Evolutionary conservation across 108 stramenopile genomes (phyloP).

Genomic region (Cyclotella cryptica): DNA sequence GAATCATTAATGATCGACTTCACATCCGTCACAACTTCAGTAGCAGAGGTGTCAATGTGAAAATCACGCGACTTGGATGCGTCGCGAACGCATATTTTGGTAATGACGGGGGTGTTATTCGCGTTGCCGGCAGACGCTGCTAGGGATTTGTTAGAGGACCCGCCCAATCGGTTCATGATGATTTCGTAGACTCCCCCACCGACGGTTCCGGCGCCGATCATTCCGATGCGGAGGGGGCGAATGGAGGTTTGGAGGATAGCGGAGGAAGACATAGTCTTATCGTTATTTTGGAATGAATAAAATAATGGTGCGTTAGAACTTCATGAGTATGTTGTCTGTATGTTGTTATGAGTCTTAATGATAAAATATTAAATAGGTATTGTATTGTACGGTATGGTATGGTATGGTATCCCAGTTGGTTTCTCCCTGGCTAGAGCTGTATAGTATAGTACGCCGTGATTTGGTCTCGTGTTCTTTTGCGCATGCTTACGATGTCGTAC

Average conservation of each 20-base stretch:
- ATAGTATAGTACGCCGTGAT: too few species aligned
- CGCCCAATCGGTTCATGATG: constrained; percentile 65
- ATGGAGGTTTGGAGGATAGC: constrained; percentile 10
- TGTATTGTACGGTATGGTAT: too few species aligned
- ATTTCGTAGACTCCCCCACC: constrained; percentile 85
- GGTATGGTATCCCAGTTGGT: too few species aligned
- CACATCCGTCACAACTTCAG: constrained; percentile 67
- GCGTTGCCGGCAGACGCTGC: background rate
- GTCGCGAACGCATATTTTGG: constrained; percentile 89
- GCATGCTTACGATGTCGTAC: too few species aligned
- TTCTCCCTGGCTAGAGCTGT: too few species aligned
- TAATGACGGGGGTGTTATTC: constrained; percentile 53
- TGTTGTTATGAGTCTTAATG: background rate
- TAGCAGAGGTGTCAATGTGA: constrained; percentile 58
- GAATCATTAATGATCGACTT: constrained; percentile 68
- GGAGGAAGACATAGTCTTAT: constrained; percentile 6
- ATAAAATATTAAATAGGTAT: too few species aligned
- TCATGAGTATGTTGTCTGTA: background rate
- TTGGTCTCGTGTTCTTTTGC: too few species aligned
- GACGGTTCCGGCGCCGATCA: constrained; percentile 75
- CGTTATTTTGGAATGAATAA: background rate
- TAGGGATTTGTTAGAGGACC: background rate
- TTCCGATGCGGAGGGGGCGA: constrained; percentile 61
- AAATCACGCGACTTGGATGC: constrained; percentile 76
- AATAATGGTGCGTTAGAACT: too few species aligned